Evolutionary conservation across 2,329 filamentous ascomycete species (phyloP).

Genomic region (Colletotrichum phormii): DNA sequence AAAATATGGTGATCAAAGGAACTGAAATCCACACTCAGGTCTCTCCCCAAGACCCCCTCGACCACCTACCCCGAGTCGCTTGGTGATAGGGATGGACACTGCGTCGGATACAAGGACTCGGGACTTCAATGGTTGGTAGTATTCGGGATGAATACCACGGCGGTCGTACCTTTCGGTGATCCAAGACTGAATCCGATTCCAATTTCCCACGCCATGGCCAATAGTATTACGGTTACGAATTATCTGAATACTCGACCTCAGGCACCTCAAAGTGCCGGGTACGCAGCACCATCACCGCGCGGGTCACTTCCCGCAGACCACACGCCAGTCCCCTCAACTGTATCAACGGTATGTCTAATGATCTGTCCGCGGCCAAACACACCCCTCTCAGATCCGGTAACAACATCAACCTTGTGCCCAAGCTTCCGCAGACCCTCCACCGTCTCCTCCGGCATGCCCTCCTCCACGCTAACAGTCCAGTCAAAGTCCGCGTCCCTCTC

Average conservation of each 20-base stretch:
- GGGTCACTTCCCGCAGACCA: conserved; percentile 93
- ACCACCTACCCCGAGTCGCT: no score
- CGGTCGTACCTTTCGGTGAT: background rate
- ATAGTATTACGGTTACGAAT: background rate
- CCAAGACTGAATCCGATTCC: rapidly evolving
- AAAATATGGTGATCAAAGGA: no score
- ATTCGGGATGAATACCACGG: background rate
- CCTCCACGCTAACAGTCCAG: conserved; percentile 81
- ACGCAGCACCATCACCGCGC: conserved; percentile 82
- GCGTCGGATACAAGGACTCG: background rate
- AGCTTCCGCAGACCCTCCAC: conserved; percentile 74
- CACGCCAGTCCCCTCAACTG: conserved; percentile 73
- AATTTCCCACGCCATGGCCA: background rate
- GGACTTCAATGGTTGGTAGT: background rate
- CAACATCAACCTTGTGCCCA: conserved; percentile 79
- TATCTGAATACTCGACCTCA: background rate
- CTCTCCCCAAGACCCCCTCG: no score
- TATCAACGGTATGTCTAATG: conserved; percentile 80
- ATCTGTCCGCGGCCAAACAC: conserved; percentile 91
- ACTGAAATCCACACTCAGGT: no score
- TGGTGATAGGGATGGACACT: no score
- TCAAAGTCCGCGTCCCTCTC: conserved; percentile 68
- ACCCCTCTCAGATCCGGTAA: conserved; percentile 72
- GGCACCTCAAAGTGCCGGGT: conserved; percentile 52
- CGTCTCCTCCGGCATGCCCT: conserved; percentile 79